Conservation (phyloP, 2,329 filamentous ascomycete genomes). For the Ascochyta pisi region DNA sequence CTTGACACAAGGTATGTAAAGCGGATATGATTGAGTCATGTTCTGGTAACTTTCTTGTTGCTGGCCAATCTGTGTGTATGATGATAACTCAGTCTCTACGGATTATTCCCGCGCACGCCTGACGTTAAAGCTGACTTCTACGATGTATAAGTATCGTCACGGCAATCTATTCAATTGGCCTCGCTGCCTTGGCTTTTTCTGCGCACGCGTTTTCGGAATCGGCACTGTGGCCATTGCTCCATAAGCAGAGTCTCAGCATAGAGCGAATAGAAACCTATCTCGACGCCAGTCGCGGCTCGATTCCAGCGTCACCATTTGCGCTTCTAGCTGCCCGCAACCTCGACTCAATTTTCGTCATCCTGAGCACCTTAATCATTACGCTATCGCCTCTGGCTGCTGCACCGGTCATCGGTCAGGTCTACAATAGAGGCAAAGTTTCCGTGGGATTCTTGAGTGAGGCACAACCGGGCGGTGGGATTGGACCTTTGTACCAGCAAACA, state of each 20-base stretch:
- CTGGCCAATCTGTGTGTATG: too few species aligned
- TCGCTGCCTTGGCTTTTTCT: constrained; percentile 11
- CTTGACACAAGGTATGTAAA: too few species aligned
- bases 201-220: constrained; percentile 15
- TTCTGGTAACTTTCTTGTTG: too few species aligned
- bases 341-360: not conserved
- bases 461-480: not conserved
- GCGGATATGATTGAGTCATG: too few species aligned
- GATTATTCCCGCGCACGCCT: too few species aligned
- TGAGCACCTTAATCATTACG: not conserved
- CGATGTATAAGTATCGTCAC: constrained; percentile 6
- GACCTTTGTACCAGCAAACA: not conserved
- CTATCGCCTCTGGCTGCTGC: not conserved
- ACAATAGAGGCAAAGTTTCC: not conserved
- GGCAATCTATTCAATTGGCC: constrained; percentile 9
- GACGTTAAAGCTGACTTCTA: too few species aligned
- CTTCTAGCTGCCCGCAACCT: not conserved
- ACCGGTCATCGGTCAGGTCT: not conserved
- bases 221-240: constrained; percentile 18
- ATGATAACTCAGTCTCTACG: too few species aligned
- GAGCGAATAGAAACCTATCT: constrained; percentile 1
- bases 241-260: constrained; percentile 5
- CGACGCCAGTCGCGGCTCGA: constrained; percentile 2
- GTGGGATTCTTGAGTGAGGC: not conserved
- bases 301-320: not conserved